Conservation (phyloP, 169 alveolate species). For the Eimeria sp. region DNA sequence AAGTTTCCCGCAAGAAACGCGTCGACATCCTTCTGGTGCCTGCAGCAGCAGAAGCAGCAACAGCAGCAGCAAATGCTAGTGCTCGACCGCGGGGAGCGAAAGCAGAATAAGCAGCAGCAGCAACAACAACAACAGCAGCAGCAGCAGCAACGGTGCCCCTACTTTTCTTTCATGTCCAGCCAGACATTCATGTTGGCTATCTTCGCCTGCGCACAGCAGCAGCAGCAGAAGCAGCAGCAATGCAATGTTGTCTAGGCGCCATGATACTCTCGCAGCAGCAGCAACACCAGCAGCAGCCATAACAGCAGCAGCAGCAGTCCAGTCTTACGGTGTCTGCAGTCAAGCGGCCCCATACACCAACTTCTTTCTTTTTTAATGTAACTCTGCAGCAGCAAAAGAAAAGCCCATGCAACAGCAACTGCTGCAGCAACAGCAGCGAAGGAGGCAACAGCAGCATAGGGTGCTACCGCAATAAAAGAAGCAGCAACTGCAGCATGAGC, state of each 20-base stretch:
- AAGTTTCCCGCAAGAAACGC: conserved; percentile 50
- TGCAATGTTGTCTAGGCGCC: background rate
- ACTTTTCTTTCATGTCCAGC: conserved; percentile 97
- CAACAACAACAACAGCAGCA: conserved; percentile 24
- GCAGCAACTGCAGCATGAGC: background rate
- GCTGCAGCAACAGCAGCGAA: background rate
- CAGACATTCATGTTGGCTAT: conserved; percentile 94
- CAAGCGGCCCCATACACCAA: conserved; percentile 91
- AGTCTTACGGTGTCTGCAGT: conserved; percentile 88
- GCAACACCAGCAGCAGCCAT: background rate
- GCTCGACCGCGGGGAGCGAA: background rate
- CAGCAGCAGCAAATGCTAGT: conserved; percentile 20
- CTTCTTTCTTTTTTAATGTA: conserved; percentile 90
- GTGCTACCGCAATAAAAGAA: too few species aligned
- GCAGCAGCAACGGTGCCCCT: conserved; percentile 59
- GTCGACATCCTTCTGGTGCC: conserved; percentile 54
- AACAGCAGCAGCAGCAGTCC: background rate
- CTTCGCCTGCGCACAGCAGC: conserved; percentile 82
- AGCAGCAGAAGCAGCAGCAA: conserved; percentile 31
- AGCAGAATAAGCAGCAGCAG: background rate
- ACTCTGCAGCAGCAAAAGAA: conserved; percentile 77
- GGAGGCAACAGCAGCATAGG: background rate
- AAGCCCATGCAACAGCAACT: background rate
- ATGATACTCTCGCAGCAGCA: background rate
- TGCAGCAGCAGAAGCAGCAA: conserved; percentile 47